Conservation (phyloP, 805 yeast species). For the Candida verbasci region DNA sequence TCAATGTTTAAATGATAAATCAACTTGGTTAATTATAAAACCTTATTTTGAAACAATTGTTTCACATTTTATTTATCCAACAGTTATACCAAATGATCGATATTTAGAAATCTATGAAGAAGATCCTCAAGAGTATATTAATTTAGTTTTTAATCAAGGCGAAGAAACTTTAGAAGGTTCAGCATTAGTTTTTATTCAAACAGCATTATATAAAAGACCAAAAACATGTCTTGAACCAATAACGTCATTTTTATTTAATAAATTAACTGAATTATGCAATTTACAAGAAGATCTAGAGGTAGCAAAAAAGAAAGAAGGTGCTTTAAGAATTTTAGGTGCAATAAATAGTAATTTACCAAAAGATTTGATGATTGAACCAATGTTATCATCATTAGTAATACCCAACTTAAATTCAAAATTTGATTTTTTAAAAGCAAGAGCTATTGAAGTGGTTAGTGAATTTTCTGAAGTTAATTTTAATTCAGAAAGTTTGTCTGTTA, state of each 20-base stretch:
- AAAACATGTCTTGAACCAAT: conserved; percentile 57
- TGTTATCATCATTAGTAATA: conserved; percentile 58
- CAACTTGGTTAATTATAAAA: conserved; percentile 63
- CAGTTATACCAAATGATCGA: conserved; percentile 64
- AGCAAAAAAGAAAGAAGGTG: conserved; percentile 69
- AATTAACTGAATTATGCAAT: conserved; percentile 25
- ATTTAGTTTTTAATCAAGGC: conserved; percentile 52
- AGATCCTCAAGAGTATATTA: conserved; percentile 87
- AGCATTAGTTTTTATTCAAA: conserved; percentile 66
- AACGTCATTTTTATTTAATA: conserved; percentile 52
- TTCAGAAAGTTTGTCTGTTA: conserved; percentile 16
- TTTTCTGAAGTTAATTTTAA: conserved; percentile 59
- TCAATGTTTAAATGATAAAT: conserved; percentile 50
- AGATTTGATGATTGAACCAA: conserved; percentile 69
- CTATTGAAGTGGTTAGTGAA: conserved; percentile 61
- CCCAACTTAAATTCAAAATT: conserved; percentile 64
- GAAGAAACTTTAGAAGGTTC: conserved; percentile 78
- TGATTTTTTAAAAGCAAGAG: conserved; percentile 72
- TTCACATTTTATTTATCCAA: conserved; percentile 69
- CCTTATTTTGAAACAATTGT: conserved; percentile 64
- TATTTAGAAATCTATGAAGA: conserved; percentile 72
- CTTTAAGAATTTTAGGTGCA: conserved; percentile 72
- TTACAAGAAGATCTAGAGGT: conserved; percentile 40
- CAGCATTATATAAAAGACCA: conserved; percentile 66
- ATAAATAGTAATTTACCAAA: conserved; percentile 56